phyloP scores from a whole-genome alignment of 306 rosid genomes.

The Vicia villosa region DNA sequence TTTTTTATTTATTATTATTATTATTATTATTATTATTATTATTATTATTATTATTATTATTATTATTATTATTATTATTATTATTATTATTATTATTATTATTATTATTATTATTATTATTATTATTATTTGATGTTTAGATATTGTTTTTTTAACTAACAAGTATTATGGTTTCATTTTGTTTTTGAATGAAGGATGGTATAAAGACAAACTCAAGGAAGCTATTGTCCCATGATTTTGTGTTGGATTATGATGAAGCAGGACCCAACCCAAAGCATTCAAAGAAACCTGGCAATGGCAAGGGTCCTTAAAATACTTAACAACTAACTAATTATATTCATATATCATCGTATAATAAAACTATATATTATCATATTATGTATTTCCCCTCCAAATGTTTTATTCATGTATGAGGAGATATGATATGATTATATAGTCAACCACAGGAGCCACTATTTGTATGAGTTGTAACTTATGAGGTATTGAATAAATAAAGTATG shows the following conservation, averaged over 20 bases:
- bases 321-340: constrained; percentile 23
- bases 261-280: constrained; percentile 61
- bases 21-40: too few species aligned
- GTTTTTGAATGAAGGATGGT: constrained; percentile 47
- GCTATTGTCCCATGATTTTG: constrained; percentile 43
- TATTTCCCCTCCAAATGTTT: constrained; percentile 35
- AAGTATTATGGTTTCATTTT: constrained; percentile 23
- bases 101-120: too few species aligned
- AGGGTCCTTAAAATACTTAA: constrained; percentile 49
- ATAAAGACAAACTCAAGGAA: constrained; percentile 53
- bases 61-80: too few species aligned
- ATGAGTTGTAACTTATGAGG: constrained; percentile 36
- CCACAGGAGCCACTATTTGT: constrained; percentile 33
- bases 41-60: too few species aligned
- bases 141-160: constrained; percentile 24
- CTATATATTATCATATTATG: constrained; percentile 6
- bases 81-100: too few species aligned
- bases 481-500: constrained; percentile 29
- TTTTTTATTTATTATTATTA: too few species aligned
- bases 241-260: constrained; percentile 72
- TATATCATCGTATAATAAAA: neutral
- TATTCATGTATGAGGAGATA: constrained; percentile 50
- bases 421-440: constrained; percentile 28
- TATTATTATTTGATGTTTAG: constrained; percentile 22
- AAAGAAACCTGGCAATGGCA: constrained; percentile 68